A percentile compares a stretch with the other conserved stretches of the same genome.
Evolutionary conservation across 257 asterid genomes (phyloP).

Genomic region (Fraxinus cuspidata): DNA sequence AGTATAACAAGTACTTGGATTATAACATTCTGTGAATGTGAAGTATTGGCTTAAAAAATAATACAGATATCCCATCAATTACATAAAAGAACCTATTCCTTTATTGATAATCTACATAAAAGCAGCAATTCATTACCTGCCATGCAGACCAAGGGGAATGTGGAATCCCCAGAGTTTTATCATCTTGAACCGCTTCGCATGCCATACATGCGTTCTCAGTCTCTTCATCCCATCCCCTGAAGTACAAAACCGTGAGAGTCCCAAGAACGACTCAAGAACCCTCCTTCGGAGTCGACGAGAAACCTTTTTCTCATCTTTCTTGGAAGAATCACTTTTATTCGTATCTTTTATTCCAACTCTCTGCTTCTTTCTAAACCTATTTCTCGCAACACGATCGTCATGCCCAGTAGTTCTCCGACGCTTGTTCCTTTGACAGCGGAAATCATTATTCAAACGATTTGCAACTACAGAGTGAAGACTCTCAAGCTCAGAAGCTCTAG

Average conservation of each 20-base stretch:
- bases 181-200: constrained; percentile 85
- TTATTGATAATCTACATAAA: constrained; percentile 6
- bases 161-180: constrained; percentile 78
- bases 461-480: constrained; percentile 66
- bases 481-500: constrained; percentile 77
- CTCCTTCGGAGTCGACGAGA: constrained; percentile 73
- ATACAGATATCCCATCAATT: neutral
- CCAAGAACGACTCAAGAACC: too few relatives aligned
- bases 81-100: neutral
- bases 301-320: constrained; percentile 38
- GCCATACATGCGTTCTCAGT: constrained; percentile 91
- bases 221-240: constrained; percentile 88
- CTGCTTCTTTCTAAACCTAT: constrained; percentile 45
- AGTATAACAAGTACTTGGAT: neutral
- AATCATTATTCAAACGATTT: constrained; percentile 60
- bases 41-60: neutral
- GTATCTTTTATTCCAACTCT: constrained; percentile 32
- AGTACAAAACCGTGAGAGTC: constrained; percentile 48
- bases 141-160: constrained; percentile 78
- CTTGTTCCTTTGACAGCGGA: constrained; percentile 65
- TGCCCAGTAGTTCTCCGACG: constrained; percentile 82
- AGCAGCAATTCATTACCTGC: constrained; percentile 51
- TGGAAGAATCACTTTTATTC: constrained; percentile 21
- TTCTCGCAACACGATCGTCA: constrained; percentile 54
- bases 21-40: neutral